Evolutionary conservation across 352 stramenopile genomes (phyloP), one percentile per base, ranked within the genome.

Genomic region (Globisporangium rhizosaccharum): DNA sequence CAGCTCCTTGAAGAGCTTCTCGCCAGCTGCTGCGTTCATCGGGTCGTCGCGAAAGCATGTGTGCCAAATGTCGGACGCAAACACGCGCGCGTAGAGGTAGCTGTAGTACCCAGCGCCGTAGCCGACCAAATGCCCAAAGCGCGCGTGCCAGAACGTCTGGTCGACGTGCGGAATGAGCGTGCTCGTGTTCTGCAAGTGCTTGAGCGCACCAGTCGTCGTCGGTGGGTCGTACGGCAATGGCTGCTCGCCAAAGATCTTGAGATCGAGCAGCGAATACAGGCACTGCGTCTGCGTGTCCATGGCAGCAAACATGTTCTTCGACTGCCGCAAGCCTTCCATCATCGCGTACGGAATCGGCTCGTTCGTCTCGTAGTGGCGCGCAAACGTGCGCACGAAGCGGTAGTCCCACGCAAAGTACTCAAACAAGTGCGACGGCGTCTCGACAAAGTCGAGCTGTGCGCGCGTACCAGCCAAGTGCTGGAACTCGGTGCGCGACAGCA

Each of bases 381-480:
- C 87, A 63, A 97, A 97, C 56, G 85, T 73, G 18, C 71, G 71
- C 1, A 97, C 77, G 28, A 97, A 79, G 30, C 87, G 82, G 42
- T 83, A 79, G 60, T 98, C 91, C 82, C 94, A 97, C 25, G 87
- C 85, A 78, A 98, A 99, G 56, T 98, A 94, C 84, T 99, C 97
- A 51, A 99, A 96, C 53, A 98, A 68, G 76, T 99, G 96, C n/a
- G 89, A 98, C 12, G 96, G 96, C 12, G 85, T 94, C 68, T 96
- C 87, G 17, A 99, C 95, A 76, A 99, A 98, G 66, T 99, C 97
- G 54, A 96, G 65, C 30, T 86, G 84, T 41, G 88, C 92, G 18
- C 96, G 82, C 14, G 96, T 99, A 23, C 97, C 97, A 5, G 88
- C 97, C 18, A 99, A 64, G 62, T 99, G 97, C 79, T 99, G 97